Percentiles rank a stretch among this genome's conserved stretches.
phyloP scores from a whole-genome alignment of 148 eudicot genomes.

The Rhododendron henanense region DNA sequence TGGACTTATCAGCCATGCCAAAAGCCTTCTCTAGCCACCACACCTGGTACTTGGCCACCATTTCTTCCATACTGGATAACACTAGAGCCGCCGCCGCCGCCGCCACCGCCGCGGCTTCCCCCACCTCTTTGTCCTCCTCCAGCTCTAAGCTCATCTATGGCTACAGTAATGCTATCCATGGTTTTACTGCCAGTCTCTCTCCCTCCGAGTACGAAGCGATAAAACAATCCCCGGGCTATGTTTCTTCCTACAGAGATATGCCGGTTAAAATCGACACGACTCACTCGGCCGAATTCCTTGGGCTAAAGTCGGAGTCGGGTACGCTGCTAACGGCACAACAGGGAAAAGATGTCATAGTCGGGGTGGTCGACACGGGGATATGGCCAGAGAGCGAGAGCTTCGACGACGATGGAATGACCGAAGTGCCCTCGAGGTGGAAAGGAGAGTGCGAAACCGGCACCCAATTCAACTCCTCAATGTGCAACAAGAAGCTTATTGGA shows the following conservation, averaged over 20 bases:
- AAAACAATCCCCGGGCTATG: slow-evolving; percentile 31
- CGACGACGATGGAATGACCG: slow-evolving; percentile 39
- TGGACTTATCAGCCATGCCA: slow-evolving; percentile 57
- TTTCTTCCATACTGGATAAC: slow-evolving; percentile 20
- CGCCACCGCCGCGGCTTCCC: background rate
- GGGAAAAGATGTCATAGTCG: slow-evolving; percentile 50
- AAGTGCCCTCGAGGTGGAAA: slow-evolving; percentile 40
- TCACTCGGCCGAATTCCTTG: slow-evolving; percentile 41
- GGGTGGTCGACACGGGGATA: slow-evolving; percentile 55
- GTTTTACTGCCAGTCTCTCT: slow-evolving; percentile 49
- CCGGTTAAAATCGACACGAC: slow-evolving; percentile 48
- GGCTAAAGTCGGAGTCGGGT: slow-evolving; percentile 34
- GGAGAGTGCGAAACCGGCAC: slow-evolving; percentile 46
- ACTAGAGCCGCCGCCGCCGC: background rate
- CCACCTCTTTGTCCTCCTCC: background rate
- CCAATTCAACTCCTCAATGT: slow-evolving; percentile 35
- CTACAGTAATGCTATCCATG: slow-evolving; percentile 46
- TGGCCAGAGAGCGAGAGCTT: slow-evolving; percentile 69
- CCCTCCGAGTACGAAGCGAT: slow-evolving; percentile 33
- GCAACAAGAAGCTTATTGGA: slow-evolving; percentile 68
- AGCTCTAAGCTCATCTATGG: slow-evolving; percentile 27
- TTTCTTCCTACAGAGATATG: slow-evolving; percentile 29
- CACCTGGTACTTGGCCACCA: slow-evolving; percentile 46
- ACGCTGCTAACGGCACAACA: slow-evolving; percentile 44
- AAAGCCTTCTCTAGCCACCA: slow-evolving; percentile 41